phyloP scores from a whole-genome alignment of 2,329 filamentous ascomycete genomes.

The Rugonectria rugulosa region DNA sequence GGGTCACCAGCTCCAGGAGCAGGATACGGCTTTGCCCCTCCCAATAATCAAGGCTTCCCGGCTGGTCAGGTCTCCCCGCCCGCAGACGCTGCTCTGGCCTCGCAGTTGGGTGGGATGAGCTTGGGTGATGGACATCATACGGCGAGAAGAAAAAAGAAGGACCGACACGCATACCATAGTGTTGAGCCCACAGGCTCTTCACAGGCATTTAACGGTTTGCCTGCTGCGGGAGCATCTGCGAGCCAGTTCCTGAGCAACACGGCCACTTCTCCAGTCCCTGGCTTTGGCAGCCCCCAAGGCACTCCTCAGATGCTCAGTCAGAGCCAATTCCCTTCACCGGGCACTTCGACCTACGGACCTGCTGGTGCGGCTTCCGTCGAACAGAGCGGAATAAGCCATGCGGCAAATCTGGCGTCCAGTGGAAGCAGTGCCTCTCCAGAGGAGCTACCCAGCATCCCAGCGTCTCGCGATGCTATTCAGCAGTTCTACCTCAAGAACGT shows the following conservation, averaged over 20 bases:
- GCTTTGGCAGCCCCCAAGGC: slow-evolving; percentile 50
- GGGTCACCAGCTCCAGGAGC: slow-evolving; percentile 37
- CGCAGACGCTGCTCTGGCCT: slow-evolving; percentile 62
- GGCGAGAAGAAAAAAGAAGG: slow-evolving; percentile 84
- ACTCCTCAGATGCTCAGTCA: slow-evolving; percentile 48
- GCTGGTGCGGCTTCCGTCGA: slow-evolving; percentile 35
- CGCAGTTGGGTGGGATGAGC: slow-evolving; percentile 81
- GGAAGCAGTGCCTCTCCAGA: slow-evolving; percentile 79
- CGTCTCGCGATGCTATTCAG: slow-evolving; percentile 82
- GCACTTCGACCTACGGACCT: slow-evolving; percentile 52
- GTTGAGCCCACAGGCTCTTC: slow-evolving; percentile 76
- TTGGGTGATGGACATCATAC: slow-evolving; percentile 63
- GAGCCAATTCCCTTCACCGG: slow-evolving; percentile 69
- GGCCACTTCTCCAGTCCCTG: slow-evolving; percentile 36
- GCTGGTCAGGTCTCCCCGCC: slow-evolving; percentile 41
- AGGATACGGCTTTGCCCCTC: slow-evolving; percentile 40
- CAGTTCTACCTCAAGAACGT: slow-evolving; percentile 86
- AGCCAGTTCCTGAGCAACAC: slow-evolving; percentile 49
- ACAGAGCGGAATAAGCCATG: slow-evolving; percentile 39
- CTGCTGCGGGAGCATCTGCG: slow-evolving; percentile 61
- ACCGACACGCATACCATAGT: slow-evolving; percentile 90
- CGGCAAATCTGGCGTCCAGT: slow-evolving; percentile 44
- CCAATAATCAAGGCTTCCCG: slow-evolving; percentile 36
- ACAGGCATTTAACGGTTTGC: slow-evolving; percentile 74
- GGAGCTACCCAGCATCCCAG: slow-evolving; percentile 89